These are phyloP conservation scores for Candida ovalis DNA, from an alignment of 805 yeast genomes.

Conservation along the genomic window DNA sequence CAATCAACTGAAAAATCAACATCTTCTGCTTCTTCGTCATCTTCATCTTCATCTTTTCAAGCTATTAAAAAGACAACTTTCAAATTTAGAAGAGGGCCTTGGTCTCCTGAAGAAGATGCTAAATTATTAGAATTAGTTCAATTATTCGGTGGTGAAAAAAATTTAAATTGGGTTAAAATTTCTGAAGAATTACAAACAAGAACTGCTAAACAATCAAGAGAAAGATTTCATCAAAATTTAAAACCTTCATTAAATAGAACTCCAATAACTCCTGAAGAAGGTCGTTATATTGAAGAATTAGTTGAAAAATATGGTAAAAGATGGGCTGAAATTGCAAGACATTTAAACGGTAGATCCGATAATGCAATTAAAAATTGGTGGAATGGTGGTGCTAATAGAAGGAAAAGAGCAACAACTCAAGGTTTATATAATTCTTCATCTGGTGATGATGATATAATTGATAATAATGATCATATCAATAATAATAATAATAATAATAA, in stretches of 20 bases:
- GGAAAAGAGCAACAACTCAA: slow-evolving; percentile 51
- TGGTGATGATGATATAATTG: slow-evolving; percentile 14
- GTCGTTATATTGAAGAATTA: slow-evolving; percentile 71
- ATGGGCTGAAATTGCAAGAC: slow-evolving; percentile 93
- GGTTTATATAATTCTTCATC: slow-evolving; percentile 19
- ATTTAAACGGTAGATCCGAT: slow-evolving; percentile 82
- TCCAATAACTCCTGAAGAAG: slow-evolving; percentile 85
- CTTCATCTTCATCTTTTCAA: neutral
- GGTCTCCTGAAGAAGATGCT: slow-evolving; percentile 85
- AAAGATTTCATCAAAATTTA: slow-evolving; percentile 85
- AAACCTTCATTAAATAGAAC: slow-evolving; percentile 78
- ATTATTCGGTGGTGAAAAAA: slow-evolving; percentile 62
- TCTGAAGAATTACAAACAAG: slow-evolving; percentile 69
- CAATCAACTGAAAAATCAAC: neutral
- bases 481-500: neutral
- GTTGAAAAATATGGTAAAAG: slow-evolving; percentile 79
- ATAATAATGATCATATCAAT: neutral
- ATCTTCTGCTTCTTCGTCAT: neutral
- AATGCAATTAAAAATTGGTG: slow-evolving; percentile 94
- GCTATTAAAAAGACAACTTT: slow-evolving; percentile 1
- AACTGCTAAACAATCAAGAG: slow-evolving; percentile 90
- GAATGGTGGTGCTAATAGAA: slow-evolving; percentile 88
- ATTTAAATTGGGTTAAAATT: slow-evolving; percentile 77
- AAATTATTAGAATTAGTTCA: slow-evolving; percentile 65
- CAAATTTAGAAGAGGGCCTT: slow-evolving; percentile 65